Evolutionary conservation across 2,329 filamentous ascomycete species (phyloP).

Genomic region (Pseudogymnoascus sp.): DNA sequence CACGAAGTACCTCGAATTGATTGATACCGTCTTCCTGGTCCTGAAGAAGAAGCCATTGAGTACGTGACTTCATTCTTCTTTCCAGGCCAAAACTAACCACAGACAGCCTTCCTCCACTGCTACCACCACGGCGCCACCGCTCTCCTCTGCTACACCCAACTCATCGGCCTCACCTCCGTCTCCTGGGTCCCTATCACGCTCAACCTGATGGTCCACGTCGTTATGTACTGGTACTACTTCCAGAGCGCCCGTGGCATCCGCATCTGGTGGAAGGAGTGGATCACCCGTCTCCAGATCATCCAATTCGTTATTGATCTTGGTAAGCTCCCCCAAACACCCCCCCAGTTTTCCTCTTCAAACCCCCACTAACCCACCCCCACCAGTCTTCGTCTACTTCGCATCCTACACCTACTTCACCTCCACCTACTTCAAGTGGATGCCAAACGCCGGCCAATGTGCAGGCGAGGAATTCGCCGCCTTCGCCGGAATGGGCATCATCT

Average conservation of each 20-base stretch:
- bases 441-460: constrained; percentile 78
- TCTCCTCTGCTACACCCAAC: constrained; percentile 94
- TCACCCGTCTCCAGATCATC: constrained; percentile 92
- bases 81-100: background rate
- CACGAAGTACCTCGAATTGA: constrained; percentile 81
- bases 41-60: constrained; percentile 99
- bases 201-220: constrained; percentile 89
- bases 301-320: constrained; percentile 96
- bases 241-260: constrained; percentile 91
- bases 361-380: constrained; percentile 33
- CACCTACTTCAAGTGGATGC: constrained; percentile 79
- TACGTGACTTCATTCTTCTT: constrained; percentile 35
- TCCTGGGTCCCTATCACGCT: constrained; percentile 92
- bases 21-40: constrained; percentile 95
- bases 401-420: constrained; percentile 98
- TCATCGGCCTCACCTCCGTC: constrained; percentile 85
- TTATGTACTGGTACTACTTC: constrained; percentile 99
- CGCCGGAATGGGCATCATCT: constrained; percentile 83
- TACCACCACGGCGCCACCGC: constrained; percentile 98
- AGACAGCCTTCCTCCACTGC: constrained; percentile 84
- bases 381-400: constrained; percentile 95
- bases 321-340: constrained; percentile 40
- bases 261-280: constrained; percentile 99
- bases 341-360: constrained; percentile 12
- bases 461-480: constrained; percentile 97